Percentiles rank a stretch among this genome's conserved stretches.
Conservation (phyloP, 768 basidiomycete genomes). For the Termitomyces bulborhizus region DNA sequence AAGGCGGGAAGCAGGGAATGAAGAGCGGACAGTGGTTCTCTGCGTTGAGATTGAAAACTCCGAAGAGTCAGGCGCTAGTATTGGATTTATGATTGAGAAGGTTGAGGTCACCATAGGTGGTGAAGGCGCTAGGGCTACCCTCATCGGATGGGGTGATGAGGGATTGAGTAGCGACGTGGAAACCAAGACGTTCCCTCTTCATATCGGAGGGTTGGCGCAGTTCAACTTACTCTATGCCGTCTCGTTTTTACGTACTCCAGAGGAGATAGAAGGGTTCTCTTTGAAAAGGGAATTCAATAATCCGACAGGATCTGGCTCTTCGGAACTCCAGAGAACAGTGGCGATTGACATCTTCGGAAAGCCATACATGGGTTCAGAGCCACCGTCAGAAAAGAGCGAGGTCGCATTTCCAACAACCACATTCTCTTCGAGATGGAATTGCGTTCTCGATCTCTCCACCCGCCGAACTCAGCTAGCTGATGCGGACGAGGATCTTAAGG, state of each 20-base stretch:
- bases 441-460: constrained; percentile 69
- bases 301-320: constrained; percentile 16
- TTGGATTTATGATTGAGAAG: constrained; percentile 71
- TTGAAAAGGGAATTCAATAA: constrained; percentile 20
- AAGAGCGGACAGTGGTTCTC: constrained; percentile 83
- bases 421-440: constrained; percentile 89
- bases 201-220: constrained; percentile 68
- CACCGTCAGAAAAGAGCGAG: constrained; percentile 15
- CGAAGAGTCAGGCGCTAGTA: constrained; percentile 49
- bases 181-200: constrained; percentile 60
- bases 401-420: constrained; percentile 57
- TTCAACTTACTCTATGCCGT: constrained; percentile 88
- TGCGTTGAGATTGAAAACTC: constrained; percentile 89
- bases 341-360: constrained; percentile 74
- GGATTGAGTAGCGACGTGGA: constrained; percentile 37
- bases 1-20: constrained; percentile 60
- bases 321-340: constrained; percentile 68
- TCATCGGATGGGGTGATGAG: constrained; percentile 53
- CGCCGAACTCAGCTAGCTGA: constrained; percentile 26
- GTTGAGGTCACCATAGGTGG: constrained; percentile 76
- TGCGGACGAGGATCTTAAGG: constrained; percentile 23
- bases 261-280: constrained; percentile 44
- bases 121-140: constrained; percentile 40
- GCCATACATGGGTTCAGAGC: constrained; percentile 42
- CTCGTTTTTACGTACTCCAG: constrained; percentile 65